Conservation (phyloP, 257 asterid species). For the Solanum rostratum region DNA sequence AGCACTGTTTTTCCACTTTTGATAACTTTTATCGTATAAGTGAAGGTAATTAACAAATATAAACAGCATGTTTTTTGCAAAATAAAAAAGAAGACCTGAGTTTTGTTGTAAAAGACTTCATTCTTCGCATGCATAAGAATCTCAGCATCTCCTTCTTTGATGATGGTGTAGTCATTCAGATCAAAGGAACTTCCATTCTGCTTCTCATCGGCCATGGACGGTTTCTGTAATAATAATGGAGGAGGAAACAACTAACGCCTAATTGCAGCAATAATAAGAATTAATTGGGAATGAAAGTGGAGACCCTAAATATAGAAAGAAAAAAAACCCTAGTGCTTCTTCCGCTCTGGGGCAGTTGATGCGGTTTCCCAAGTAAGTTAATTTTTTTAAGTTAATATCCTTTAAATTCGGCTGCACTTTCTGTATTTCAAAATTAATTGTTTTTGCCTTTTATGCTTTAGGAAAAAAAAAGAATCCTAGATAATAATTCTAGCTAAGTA, state of each 20-base stretch:
- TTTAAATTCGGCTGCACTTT: too few relatives aligned
- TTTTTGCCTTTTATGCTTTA: neutral
- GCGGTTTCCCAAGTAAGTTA: neutral
- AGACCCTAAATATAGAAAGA: neutral
- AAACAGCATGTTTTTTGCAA: neutral
- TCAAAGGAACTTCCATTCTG: conserved; percentile 33
- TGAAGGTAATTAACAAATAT: neutral
- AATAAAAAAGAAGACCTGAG: conserved; percentile 46
- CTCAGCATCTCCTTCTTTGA: conserved; percentile 96
- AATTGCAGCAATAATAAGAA: neutral
- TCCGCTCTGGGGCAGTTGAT: neutral
- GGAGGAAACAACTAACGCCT: neutral
- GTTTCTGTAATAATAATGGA: neutral
- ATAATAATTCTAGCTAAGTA: neutral
- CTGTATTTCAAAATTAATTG: neutral
- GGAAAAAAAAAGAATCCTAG: too few relatives aligned
- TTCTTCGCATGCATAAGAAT: conserved; percentile 82
- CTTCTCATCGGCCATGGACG: conserved; percentile 30
- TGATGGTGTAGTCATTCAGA: conserved; percentile 48
- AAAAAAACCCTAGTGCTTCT: neutral
- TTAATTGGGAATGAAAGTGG: neutral
- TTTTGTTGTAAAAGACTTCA: conserved; percentile 79
- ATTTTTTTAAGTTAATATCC: too few relatives aligned
- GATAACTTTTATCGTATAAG: neutral
- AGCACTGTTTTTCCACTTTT: neutral